These are phyloP conservation scores for Posidonia oceanica DNA, from an alignment of 116 monocot genomes.

Conservation along the genomic window DNA sequence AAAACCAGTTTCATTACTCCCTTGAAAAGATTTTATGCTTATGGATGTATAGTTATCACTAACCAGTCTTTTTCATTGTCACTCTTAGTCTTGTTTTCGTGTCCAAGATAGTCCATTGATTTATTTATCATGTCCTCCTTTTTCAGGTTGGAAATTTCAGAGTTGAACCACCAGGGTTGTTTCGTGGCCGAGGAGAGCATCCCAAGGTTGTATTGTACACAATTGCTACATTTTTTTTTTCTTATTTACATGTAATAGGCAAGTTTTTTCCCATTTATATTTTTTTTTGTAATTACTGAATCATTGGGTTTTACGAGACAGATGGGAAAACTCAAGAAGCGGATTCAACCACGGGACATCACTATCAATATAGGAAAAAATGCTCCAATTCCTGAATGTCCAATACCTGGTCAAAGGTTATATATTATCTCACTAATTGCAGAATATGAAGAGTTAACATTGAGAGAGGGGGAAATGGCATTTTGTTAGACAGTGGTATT, in stretches of 20 bases:
- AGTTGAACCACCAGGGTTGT: slow-evolving; percentile 98
- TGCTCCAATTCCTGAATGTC: slow-evolving; percentile 83
- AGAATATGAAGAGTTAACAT: too few relatives aligned
- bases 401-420: slow-evolving; percentile 87
- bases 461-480: too few relatives aligned
- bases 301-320: slow-evolving; percentile 10
- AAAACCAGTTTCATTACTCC: too few relatives aligned
- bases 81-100: too few relatives aligned
- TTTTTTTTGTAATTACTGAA: background rate
- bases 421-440: background rate
- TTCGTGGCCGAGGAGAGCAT: slow-evolving; percentile 99
- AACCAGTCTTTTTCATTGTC: too few relatives aligned
- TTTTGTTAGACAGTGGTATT: background rate
- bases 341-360: slow-evolving; percentile 84
- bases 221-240: background rate
- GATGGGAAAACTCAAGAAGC: slow-evolving; percentile 97
- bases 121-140: background rate
- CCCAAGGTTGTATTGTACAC: slow-evolving; percentile 55
- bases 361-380: slow-evolving; percentile 94
- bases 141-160: slow-evolving; percentile 98
- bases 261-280: background rate
- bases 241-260: background rate
- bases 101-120: too few relatives aligned
- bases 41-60: too few relatives aligned
- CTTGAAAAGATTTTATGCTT: too few relatives aligned